Evolutionary conservation across 345 rosid species (phyloP).

Genomic region (Isatis tinctoria): DNA sequence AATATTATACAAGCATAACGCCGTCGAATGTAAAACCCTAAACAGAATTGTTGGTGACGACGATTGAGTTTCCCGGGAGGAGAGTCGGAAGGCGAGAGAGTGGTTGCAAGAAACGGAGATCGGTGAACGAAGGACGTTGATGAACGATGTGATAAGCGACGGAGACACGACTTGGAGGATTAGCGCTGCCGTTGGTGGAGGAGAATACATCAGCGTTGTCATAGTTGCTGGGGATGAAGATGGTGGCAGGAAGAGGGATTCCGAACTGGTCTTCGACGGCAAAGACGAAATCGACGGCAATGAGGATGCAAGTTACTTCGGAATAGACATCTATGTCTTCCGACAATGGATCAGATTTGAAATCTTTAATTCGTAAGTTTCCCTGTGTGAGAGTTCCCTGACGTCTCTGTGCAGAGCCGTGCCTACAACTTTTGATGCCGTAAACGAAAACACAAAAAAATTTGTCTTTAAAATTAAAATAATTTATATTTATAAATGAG

Average conservation of each 20-base stretch:
- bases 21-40: constrained; percentile 54
- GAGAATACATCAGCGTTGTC: constrained; percentile 19
- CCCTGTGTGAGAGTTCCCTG: no score
- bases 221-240: constrained; percentile 50
- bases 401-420: no score
- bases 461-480: no score
- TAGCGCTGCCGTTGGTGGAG: constrained; percentile 1
- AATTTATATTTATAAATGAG: no score
- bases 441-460: no score
- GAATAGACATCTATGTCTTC: no score
- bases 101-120: constrained; percentile 48
- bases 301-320: no score
- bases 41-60: constrained; percentile 55
- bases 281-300: constrained; percentile 47
- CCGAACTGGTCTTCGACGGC: no score
- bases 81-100: constrained; percentile 68
- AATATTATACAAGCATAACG: no score
- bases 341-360: no score
- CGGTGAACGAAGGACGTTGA: constrained; percentile 59
- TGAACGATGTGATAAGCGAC: constrained; percentile 70
- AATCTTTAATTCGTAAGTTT: no score
- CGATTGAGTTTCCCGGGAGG: constrained; percentile 50
- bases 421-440: no score
- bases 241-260: constrained; percentile 55
- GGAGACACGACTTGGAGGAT: constrained; percentile 13